Conservation (phyloP, 805 yeast genomes). For the Suhomyces xylopsoci region DNA sequence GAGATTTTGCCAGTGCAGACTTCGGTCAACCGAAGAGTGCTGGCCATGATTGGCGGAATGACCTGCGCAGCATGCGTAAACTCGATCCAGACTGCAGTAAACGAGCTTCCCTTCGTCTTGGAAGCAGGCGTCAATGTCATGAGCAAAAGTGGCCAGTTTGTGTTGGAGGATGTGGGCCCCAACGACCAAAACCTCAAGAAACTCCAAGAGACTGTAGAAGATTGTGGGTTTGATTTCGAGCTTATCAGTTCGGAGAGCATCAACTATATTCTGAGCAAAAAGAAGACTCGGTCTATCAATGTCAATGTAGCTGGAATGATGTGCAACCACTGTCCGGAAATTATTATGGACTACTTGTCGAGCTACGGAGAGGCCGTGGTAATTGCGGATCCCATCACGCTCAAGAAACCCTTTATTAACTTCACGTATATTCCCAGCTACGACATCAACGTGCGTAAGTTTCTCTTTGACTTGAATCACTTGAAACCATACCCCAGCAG, state of each 20-base stretch:
- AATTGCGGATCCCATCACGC: conserved; percentile 52
- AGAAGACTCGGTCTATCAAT: conserved; percentile 53
- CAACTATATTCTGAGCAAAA: conserved; percentile 46
- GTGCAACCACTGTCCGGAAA: conserved; percentile 66
- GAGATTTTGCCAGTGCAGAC: conserved; percentile 60
- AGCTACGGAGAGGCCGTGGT: conserved; percentile 57
- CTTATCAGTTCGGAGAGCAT: conserved; percentile 42
- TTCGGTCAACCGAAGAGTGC: conserved; percentile 46
- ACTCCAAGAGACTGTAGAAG: conserved; percentile 54
- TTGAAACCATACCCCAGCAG: conserved; percentile 26
- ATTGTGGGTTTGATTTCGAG: conserved; percentile 63
- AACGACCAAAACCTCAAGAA: conserved; percentile 25
- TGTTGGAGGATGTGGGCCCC: conserved; percentile 42
- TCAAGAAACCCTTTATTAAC: conserved; percentile 55
- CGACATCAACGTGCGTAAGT: conserved; percentile 52
- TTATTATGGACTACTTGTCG: conserved; percentile 46
- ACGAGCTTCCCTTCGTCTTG: conserved; percentile 49
- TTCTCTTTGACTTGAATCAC: conserved; percentile 48
- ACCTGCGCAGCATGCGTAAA: conserved; percentile 71
- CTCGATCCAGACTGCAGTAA: conserved; percentile 48
- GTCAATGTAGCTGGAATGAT: conserved; percentile 63
- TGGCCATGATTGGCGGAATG: conserved; percentile 69
- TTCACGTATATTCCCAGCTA: conserved; percentile 61
- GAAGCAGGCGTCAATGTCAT: conserved; percentile 55
- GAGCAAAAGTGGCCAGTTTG: conserved; percentile 61